Conservation (phyloP, 2,329 filamentous ascomycete genomes). For the Diaporthe destruens region DNA sequence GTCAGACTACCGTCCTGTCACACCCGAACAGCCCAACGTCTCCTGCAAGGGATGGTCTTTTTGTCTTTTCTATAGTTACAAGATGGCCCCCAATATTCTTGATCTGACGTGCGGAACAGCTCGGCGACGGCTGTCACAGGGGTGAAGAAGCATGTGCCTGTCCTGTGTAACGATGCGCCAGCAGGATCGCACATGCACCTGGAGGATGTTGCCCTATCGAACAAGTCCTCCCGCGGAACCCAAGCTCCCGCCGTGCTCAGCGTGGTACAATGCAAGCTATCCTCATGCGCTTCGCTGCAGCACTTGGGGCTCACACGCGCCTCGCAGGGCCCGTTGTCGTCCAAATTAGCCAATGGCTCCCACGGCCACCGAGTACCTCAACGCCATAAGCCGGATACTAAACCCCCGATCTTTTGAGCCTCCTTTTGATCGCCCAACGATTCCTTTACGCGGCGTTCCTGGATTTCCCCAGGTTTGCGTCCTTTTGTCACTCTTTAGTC, state of each 20-base stretch:
- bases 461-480: conserved; percentile 29
- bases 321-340: not conserved
- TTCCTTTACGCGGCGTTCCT: conserved; percentile 10
- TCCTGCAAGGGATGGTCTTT: conserved; percentile 9
- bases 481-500: not conserved
- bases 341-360: not conserved
- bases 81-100: not conserved
- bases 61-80: not conserved
- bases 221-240: conserved; percentile 1
- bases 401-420: conserved; percentile 18
- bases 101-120: conserved; percentile 6
- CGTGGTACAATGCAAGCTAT: conserved; percentile 12
- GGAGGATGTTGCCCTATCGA: conserved; percentile 6
- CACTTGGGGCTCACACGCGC: not conserved
- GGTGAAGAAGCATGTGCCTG: conserved; percentile 14
- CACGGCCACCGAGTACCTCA: not conserved
- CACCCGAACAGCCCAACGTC: conserved; percentile 14
- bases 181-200: conserved; percentile 12
- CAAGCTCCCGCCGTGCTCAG: conserved; percentile 6
- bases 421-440: conserved; percentile 27
- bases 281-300: conserved; percentile 19
- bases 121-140: conserved; percentile 2
- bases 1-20: conserved; percentile 23
- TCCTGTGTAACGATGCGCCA: not conserved
- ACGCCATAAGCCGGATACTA: not conserved